A percentile compares a stretch with the other conserved stretches of the same genome.
Conservation (phyloP, 1,284 basidiomycete species). For the Rhodotorula sp. region DNA sequence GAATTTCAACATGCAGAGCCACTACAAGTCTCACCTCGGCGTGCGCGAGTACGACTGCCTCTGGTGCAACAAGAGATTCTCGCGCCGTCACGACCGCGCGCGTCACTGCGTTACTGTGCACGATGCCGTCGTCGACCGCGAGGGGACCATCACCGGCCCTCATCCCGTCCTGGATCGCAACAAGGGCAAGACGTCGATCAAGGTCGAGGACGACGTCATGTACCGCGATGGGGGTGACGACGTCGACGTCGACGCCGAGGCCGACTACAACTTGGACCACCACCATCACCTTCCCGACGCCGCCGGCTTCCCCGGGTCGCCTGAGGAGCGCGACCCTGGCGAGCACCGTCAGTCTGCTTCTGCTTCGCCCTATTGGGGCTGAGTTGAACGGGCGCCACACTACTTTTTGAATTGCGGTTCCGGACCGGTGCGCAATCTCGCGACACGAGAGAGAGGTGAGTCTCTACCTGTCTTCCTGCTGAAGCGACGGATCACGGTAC, state of each 20-base stretch:
- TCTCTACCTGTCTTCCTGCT: neutral
- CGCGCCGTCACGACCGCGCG: slow-evolving; percentile 43
- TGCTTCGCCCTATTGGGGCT: neutral
- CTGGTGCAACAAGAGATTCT: slow-evolving; percentile 43
- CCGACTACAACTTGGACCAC: slow-evolving; percentile 1
- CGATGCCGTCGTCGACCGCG: slow-evolving; percentile 28
- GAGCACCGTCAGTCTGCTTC: neutral
- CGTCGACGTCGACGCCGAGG: neutral
- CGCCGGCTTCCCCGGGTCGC: neutral
- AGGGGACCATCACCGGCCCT: slow-evolving; percentile 18
- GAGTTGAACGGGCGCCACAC: too few relatives aligned
- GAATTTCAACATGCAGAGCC: slow-evolving; percentile 45
- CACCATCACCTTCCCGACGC: neutral
- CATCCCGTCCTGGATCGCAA: neutral
- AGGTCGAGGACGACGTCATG: neutral
- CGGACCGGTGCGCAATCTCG: too few relatives aligned
- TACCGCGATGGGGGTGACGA: neutral
- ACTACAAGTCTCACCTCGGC: slow-evolving; percentile 40
- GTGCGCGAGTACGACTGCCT: slow-evolving; percentile 42
- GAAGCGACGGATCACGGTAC: too few relatives aligned
- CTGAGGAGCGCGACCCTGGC: slow-evolving; percentile 7
- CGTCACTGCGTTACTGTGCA: slow-evolving; percentile 43
- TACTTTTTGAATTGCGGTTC: neutral
- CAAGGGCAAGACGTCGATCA: slow-evolving; percentile 5
- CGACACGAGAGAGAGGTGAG: neutral